These are phyloP conservation scores for Pythium chondricola DNA, from an alignment of 352 stramenopile species.

Conservation along the genomic window DNA sequence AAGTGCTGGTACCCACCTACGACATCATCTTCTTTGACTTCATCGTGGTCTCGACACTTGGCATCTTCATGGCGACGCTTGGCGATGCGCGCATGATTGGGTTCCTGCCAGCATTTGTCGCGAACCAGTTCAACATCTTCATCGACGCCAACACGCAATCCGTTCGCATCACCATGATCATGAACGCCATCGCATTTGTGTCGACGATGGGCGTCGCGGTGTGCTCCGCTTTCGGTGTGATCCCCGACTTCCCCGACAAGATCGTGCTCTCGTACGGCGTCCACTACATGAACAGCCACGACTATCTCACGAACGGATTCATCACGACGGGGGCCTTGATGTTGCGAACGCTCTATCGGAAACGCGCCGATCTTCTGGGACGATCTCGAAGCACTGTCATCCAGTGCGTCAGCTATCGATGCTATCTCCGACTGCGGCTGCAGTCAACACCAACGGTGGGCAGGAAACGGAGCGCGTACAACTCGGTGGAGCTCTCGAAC, in stretches of 20 bases:
- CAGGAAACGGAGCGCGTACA: too few relatives aligned
- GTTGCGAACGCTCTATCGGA: constrained; percentile 12
- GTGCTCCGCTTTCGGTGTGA: background rate
- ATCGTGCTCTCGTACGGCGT: background rate
- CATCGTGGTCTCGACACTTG: constrained; percentile 1
- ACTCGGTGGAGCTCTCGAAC: background rate
- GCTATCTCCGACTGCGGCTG: too few relatives aligned
- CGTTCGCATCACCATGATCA: constrained; percentile 3
- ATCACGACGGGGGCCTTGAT: constrained; percentile 11
- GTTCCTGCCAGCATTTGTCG: constrained; percentile 2
- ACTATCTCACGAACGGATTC: constrained; percentile 13
- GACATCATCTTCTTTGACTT: constrained; percentile 14
- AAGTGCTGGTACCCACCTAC: constrained; percentile 11
- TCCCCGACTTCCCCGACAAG: constrained; percentile 6
- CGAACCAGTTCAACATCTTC: constrained; percentile 16
- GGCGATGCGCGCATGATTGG: constrained; percentile 5
- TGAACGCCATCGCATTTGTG: constrained; percentile 7
- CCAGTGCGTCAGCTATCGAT: constrained; percentile 18
- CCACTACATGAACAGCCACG: background rate
- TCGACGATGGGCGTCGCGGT: background rate
- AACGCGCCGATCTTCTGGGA: constrained; percentile 1
- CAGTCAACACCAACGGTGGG: too few relatives aligned
- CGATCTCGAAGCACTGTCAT: constrained; percentile 8
- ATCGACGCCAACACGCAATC: constrained; percentile 15
- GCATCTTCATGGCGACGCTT: constrained; percentile 4